Conservation (phyloP, 148 eudicot genomes). For the Rhododendron griersonianum region DNA sequence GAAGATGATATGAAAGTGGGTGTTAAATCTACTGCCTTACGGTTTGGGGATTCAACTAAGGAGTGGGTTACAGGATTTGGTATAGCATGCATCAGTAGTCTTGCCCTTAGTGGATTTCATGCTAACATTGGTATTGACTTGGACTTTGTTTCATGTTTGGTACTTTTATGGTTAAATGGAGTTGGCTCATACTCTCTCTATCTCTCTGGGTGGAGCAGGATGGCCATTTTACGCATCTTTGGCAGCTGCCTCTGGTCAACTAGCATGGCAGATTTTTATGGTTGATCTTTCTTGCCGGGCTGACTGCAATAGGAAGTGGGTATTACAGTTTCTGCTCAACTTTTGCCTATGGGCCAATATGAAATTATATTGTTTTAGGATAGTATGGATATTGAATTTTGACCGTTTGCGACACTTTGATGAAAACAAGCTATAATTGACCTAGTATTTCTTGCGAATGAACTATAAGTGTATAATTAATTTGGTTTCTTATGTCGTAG, state of each 20-base stretch:
- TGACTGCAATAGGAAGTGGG: constrained; percentile 85
- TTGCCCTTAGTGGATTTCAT: constrained; percentile 72
- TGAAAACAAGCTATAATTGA: neutral
- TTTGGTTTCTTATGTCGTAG: neutral
- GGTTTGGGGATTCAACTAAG: constrained; percentile 84
- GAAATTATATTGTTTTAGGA: neutral
- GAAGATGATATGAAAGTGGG: constrained; percentile 90
- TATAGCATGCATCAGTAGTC: constrained; percentile 62
- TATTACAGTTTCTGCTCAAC: constrained; percentile 5
- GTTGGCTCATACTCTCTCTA: neutral
- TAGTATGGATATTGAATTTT: neutral
- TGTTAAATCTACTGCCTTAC: constrained; percentile 89
- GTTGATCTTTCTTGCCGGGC: constrained; percentile 75
- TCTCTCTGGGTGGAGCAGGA: constrained; percentile 39
- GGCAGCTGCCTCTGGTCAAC: constrained; percentile 63
- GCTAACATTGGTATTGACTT: constrained; percentile 59
- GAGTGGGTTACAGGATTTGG: constrained; percentile 81
- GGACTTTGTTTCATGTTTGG: constrained; percentile 7
- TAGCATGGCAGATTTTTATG: constrained; percentile 78
- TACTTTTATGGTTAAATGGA: neutral
- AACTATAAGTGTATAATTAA: neutral
- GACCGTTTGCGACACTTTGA: neutral
- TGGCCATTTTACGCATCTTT: constrained; percentile 80
- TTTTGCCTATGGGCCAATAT: neutral
- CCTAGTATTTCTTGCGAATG: neutral